A percentile compares a stretch with the other conserved stretches of the same genome.
phyloP scores from a whole-genome alignment of 352 stramenopile species.

The Phytophthora pinifolia region DNA sequence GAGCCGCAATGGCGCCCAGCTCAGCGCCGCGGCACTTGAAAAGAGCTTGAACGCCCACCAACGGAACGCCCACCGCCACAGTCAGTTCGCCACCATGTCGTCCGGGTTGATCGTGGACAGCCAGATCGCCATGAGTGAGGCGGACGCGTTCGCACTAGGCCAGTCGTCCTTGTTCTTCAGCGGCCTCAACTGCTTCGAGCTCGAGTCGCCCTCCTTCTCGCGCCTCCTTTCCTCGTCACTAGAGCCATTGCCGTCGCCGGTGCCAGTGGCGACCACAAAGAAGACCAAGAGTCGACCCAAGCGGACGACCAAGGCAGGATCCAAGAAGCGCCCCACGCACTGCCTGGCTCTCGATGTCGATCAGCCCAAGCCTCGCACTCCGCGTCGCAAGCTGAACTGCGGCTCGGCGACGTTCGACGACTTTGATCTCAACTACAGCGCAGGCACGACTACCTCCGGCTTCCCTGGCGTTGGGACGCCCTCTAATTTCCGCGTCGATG shows the following conservation, averaged over 20 bases:
- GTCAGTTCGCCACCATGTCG: slow-evolving; percentile 31
- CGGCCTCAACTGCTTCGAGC: slow-evolving; percentile 63
- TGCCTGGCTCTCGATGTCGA: slow-evolving; percentile 55
- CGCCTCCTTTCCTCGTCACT: slow-evolving; percentile 40
- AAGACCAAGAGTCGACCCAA: slow-evolving; percentile 48
- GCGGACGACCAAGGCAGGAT: slow-evolving; percentile 14
- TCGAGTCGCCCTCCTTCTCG: slow-evolving; percentile 70
- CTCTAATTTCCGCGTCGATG: slow-evolving; percentile 53
- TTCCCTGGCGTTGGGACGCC: slow-evolving; percentile 70
- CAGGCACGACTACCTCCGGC: slow-evolving; percentile 8
- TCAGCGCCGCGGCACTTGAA: slow-evolving; percentile 27
- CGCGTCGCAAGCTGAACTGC: slow-evolving; percentile 63
- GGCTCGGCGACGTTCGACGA: slow-evolving; percentile 63
- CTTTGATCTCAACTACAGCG: slow-evolving; percentile 37
- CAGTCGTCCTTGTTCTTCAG: slow-evolving; percentile 57
- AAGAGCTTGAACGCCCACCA: slow-evolving; percentile 39
- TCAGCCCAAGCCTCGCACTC: slow-evolving; percentile 64
- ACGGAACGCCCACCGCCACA: slow-evolving; percentile 32
- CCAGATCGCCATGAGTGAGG: slow-evolving; percentile 31
- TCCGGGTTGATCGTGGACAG: slow-evolving; percentile 32
- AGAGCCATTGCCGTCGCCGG: slow-evolving; percentile 20
- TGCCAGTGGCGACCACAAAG: slow-evolving; percentile 18
- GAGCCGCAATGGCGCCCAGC: slow-evolving; percentile 13
- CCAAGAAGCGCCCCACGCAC: slow-evolving; percentile 64
- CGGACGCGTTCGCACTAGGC: slow-evolving; percentile 19